Evolutionary conservation across 108 stramenopile species (phyloP).

Genomic region (Pseudonitzschia delicatissima): DNA sequence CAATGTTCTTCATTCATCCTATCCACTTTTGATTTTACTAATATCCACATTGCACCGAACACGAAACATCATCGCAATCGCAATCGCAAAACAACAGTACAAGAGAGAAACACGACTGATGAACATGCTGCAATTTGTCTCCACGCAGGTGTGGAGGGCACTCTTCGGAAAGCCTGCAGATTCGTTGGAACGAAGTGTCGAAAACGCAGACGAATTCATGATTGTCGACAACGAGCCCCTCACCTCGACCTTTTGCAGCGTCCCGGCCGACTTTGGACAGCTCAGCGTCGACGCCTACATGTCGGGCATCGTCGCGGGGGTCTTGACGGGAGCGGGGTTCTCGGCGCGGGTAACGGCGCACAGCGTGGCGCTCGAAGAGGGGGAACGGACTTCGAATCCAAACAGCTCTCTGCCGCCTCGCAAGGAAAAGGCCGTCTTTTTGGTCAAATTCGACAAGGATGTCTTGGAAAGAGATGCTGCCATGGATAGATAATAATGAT

Average conservation of each 20-base stretch:
- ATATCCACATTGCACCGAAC: background rate
- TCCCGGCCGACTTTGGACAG: constrained; percentile 82
- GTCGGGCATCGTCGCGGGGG: constrained; percentile 88
- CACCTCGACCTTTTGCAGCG: constrained; percentile 82
- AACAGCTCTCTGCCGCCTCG: constrained; percentile 50
- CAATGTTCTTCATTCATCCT: background rate
- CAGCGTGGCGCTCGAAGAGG: constrained; percentile 68
- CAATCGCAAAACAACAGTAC: constrained; percentile 34
- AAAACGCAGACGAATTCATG: constrained; percentile 96
- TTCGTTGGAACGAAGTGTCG: constrained; percentile 89
- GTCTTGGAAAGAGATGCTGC: constrained; percentile 79
- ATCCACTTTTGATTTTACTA: too few species aligned
- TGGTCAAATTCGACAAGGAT: constrained; percentile 86
- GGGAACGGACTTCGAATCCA: constrained; percentile 13
- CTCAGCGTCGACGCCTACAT: constrained; percentile 91
- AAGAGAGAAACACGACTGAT: constrained; percentile 84
- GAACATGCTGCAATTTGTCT: constrained; percentile 89
- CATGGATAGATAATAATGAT: too few species aligned
- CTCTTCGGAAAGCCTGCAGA: constrained; percentile 94
- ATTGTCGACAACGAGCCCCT: constrained; percentile 91
- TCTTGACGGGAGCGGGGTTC: constrained; percentile 84
- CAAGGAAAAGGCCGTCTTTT: constrained; percentile 89
- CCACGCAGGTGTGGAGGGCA: constrained; percentile 90
- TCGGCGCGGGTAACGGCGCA: constrained; percentile 84
- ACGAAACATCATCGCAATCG: background rate